phyloP scores from a whole-genome alignment of 495 filamentous ascomycete genomes.

The Penicillium crystallinum region DNA sequence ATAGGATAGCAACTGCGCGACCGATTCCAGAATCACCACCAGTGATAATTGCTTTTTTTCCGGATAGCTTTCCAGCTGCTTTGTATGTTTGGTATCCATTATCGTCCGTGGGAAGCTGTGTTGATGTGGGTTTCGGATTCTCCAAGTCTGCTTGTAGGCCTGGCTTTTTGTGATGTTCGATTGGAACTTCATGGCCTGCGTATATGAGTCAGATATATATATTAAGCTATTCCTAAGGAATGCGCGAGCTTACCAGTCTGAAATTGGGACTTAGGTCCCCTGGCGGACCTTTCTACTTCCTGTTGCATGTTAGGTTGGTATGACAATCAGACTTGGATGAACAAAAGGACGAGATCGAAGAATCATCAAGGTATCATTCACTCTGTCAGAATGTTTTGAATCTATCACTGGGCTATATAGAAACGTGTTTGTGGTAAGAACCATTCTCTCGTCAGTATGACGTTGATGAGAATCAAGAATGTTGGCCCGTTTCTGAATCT shows the following conservation, averaged over 20 bases:
- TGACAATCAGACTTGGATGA: not conserved
- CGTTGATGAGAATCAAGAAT: not conserved
- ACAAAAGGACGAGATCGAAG: not conserved
- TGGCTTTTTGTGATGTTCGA: conserved; percentile 63
- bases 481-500: not conserved
- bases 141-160: conserved; percentile 63
- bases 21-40: conserved; percentile 83
- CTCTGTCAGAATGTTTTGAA: not conserved
- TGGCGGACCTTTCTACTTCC: conserved; percentile 8
- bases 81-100: conserved; percentile 71
- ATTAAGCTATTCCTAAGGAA: not conserved
- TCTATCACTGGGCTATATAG: not conserved
- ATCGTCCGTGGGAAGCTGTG: conserved; percentile 64
- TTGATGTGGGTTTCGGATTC: conserved; percentile 55
- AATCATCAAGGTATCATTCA: not conserved
- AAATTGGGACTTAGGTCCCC: conserved; percentile 16
- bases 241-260: conserved; percentile 9
- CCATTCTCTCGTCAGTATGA: not conserved
- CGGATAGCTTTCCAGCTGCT: conserved; percentile 70
- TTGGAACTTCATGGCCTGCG: conserved; percentile 62
- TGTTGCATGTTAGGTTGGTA: conserved; percentile 11
- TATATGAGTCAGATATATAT: not conserved
- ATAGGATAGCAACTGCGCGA: conserved; percentile 70
- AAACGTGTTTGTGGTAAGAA: not conserved
- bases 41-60: conserved; percentile 74